Conservation (phyloP, 73 alveolate species). For the Paramecium biaurelia region DNA sequence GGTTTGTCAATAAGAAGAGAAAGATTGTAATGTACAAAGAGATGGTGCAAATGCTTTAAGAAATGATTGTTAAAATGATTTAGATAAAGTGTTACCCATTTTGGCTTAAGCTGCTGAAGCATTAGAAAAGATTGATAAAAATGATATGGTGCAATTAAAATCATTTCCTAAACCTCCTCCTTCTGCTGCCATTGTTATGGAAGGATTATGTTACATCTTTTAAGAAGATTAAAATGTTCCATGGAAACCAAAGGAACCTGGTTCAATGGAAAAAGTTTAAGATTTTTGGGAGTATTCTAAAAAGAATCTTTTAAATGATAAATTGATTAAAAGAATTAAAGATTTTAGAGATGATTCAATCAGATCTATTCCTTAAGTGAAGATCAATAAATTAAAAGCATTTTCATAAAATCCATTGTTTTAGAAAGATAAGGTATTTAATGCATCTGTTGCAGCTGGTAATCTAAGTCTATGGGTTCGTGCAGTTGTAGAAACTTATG, state of each 20-base stretch:
- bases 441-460: constrained; percentile 84
- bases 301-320: constrained; percentile 59
- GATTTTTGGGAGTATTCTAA: constrained; percentile 67
- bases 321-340: neutral
- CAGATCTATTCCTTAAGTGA: constrained; percentile 64
- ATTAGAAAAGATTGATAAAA: constrained; percentile 87
- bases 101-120: constrained; percentile 96
- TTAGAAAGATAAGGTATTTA: constrained; percentile 71
- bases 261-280: constrained; percentile 62
- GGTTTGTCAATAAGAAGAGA: constrained; percentile 64
- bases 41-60: constrained; percentile 80
- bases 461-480: constrained; percentile 90
- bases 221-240: constrained; percentile 57
- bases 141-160: constrained; percentile 77
- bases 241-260: constrained; percentile 58
- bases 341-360: constrained; percentile 54
- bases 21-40: constrained; percentile 69
- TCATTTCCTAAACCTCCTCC: constrained; percentile 66
- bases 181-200: constrained; percentile 65
- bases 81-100: constrained; percentile 98
- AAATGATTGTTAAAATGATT: constrained; percentile 81
- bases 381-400: constrained; percentile 71
- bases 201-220: constrained; percentile 62
- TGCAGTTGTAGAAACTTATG: constrained; percentile 76
- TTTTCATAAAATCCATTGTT: constrained; percentile 71